These are phyloP conservation scores for Cryptococcus sp. DNA, from an alignment of 1,284 basidiomycete genomes.

Conservation along the genomic window DNA sequence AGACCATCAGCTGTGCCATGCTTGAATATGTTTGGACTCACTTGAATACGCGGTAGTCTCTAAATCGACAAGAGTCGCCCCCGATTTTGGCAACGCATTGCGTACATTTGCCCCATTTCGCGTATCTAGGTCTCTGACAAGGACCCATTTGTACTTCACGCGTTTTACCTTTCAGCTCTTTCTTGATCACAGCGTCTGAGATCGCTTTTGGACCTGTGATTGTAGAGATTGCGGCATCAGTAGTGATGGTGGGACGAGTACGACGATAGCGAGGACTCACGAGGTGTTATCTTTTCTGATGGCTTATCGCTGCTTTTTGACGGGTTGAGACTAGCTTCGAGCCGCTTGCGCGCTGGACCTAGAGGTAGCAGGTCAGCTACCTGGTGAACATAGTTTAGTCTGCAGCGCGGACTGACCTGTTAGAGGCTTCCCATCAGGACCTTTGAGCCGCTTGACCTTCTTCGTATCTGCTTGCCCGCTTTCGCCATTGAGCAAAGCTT, in stretches of 20 bases:
- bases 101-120: constrained; percentile 44
- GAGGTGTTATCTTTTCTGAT: constrained; percentile 32
- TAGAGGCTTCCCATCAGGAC: constrained; percentile 14
- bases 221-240: neutral
- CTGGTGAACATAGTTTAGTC: neutral
- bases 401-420: constrained; percentile 9
- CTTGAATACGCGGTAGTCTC: constrained; percentile 45
- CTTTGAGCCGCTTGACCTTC: constrained; percentile 13
- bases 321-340: neutral
- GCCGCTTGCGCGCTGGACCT: neutral
- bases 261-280: constrained; percentile 15
- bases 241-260: neutral
- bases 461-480: constrained; percentile 15
- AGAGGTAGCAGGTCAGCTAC: no score
- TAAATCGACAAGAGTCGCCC: constrained; percentile 49
- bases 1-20: neutral
- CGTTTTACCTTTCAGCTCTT: constrained; percentile 30
- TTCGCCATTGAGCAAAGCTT: neutral
- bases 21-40: constrained; percentile 21
- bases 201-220: constrained; percentile 22
- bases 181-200: constrained; percentile 30
- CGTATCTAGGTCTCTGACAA: constrained; percentile 42
- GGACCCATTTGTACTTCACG: constrained; percentile 37
- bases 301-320: constrained; percentile 16
- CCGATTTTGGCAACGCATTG: constrained; percentile 45